A percentile compares a stretch with the other conserved stretches of the same genome.
Conservation (phyloP, 2,329 filamentous ascomycete species). For the Cadophora sp. region DNA sequence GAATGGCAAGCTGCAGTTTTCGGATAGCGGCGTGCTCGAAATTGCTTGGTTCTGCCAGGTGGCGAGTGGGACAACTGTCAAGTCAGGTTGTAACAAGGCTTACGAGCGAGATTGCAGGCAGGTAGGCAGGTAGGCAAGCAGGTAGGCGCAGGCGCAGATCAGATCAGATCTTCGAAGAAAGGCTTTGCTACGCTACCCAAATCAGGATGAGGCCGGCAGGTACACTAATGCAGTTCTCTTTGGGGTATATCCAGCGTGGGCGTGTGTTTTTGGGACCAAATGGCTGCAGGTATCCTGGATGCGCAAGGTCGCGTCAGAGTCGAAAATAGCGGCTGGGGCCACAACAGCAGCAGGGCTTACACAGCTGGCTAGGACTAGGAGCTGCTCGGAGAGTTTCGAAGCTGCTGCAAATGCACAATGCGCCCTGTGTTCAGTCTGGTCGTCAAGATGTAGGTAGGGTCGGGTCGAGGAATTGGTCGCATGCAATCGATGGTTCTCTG, state of each 20-base stretch:
- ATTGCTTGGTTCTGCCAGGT: constrained; percentile 30
- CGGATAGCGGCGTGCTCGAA: constrained; percentile 36
- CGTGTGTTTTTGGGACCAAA: constrained; percentile 20
- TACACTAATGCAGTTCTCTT: constrained; percentile 40
- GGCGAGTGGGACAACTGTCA: constrained; percentile 26
- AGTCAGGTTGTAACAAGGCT: constrained; percentile 27
- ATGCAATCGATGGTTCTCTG: constrained; percentile 14
- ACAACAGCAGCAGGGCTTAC: constrained; percentile 31
- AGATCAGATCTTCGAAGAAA: constrained; percentile 21
- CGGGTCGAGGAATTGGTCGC: constrained; percentile 25
- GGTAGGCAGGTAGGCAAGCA: neutral
- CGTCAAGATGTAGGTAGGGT: constrained; percentile 1
- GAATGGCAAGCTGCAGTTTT: constrained; percentile 58
- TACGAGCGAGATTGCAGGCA: constrained; percentile 23
- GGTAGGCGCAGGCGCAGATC: too few relatives aligned
- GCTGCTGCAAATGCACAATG: constrained; percentile 37
- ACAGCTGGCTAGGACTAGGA: constrained; percentile 18
- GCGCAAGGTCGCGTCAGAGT: constrained; percentile 34
- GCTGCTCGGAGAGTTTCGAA: constrained; percentile 25
- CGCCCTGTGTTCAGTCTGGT: constrained; percentile 29
- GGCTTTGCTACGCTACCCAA: constrained; percentile 26
- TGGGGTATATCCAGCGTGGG: constrained; percentile 28
- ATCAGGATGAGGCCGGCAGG: constrained; percentile 26
- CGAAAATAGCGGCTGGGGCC: constrained; percentile 18
- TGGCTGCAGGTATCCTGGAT: constrained; percentile 28